Evolutionary conservation across 768 basidiomycete species (phyloP).

Genomic region (Leccinum variicolor): DNA sequence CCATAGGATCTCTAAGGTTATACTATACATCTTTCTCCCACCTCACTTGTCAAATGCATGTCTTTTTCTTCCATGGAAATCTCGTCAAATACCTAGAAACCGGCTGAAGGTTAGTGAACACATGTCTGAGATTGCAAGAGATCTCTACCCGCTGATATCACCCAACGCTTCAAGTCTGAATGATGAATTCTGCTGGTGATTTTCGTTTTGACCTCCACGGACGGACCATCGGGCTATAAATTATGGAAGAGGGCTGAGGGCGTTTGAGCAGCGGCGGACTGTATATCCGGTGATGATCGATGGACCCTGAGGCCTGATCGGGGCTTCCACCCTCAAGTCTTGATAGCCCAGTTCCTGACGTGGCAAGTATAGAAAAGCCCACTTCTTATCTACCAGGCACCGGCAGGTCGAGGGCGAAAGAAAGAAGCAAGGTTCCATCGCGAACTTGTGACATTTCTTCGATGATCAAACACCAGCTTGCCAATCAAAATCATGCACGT

Average conservation of each 20-base stretch:
- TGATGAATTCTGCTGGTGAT: not conserved
- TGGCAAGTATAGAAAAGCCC: not conserved
- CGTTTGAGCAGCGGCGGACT: not conserved
- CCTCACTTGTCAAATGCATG: not conserved
- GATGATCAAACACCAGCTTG: not conserved
- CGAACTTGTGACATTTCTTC: not conserved
- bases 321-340: not conserved
- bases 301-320: not conserved
- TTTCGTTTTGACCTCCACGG: constrained; percentile 1
- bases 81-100: not conserved
- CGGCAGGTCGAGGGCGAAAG: not conserved
- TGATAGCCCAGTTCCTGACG: not conserved
- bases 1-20: constrained; percentile 2
- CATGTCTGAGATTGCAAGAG: not conserved
- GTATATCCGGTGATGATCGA: not conserved
- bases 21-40: constrained; percentile 1
- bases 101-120: not conserved
- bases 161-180: constrained; percentile 4
- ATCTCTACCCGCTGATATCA: constrained; percentile 2
- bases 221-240: not conserved
- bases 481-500: not conserved
- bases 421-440: not conserved
- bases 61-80: constrained; percentile 10
- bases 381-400: not conserved
- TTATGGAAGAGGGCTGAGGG: not conserved